phyloP scores from a whole-genome alignment of 768 basidiomycete species.

The Rubroboletus pulcherrimus region DNA sequence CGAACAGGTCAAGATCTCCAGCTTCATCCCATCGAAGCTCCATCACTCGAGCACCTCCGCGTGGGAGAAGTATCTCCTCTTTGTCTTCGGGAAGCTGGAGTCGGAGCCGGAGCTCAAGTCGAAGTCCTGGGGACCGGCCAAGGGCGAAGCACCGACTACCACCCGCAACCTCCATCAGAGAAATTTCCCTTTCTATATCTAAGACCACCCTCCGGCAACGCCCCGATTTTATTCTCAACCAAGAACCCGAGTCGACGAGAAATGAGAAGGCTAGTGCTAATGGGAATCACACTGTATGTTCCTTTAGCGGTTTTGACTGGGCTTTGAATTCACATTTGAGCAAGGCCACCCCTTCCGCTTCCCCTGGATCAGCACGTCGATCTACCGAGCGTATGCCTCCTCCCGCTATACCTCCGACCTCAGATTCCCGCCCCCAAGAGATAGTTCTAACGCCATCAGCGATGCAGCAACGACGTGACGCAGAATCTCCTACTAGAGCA shows the following conservation, averaged over 20 bases:
- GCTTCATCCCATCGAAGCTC: slow-evolving; percentile 41
- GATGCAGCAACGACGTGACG: slow-evolving; percentile 14
- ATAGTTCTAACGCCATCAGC: slow-evolving; percentile 4
- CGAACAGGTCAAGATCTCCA: slow-evolving; percentile 37
- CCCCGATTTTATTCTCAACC: slow-evolving; percentile 15
- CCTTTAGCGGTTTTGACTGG: background rate
- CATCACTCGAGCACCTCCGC: slow-evolving; percentile 27
- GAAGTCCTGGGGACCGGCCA: slow-evolving; percentile 49
- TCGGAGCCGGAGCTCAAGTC: slow-evolving; percentile 49
- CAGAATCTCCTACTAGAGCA: slow-evolving; percentile 18
- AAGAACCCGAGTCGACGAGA: slow-evolving; percentile 25
- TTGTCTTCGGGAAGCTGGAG: slow-evolving; percentile 53
- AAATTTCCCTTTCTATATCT: slow-evolving; percentile 29
- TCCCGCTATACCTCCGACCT: slow-evolving; percentile 19
- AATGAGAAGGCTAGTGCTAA: slow-evolving; percentile 38
- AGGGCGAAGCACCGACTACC: slow-evolving; percentile 66
- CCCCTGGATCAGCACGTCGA: slow-evolving; percentile 20
- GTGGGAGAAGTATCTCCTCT: slow-evolving; percentile 51
- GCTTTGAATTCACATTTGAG: slow-evolving; percentile 10
- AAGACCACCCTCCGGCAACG: slow-evolving; percentile 28
- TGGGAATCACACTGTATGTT: slow-evolving; percentile 35
- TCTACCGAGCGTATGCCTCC: slow-evolving; percentile 34
- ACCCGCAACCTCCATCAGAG: slow-evolving; percentile 38
- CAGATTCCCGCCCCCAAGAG: slow-evolving; percentile 17
- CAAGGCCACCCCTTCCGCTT: slow-evolving; percentile 21